Evolutionary conservation across 306 rosid species (phyloP), one percentile per base, ranked within the genome.

Genomic region (Cucurbita pepo): DNA sequence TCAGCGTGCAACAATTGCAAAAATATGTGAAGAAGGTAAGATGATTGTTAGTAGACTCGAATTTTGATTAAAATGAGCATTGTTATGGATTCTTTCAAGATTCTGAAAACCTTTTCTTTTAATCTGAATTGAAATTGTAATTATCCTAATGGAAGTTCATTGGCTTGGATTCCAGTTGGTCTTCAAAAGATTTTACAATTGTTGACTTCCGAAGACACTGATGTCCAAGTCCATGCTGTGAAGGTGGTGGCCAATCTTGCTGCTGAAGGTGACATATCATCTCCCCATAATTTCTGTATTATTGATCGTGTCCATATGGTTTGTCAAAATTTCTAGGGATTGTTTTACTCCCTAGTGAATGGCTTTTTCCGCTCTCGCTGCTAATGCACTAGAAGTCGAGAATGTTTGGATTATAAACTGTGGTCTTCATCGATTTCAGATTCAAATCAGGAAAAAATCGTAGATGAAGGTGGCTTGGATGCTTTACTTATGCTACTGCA

Each of bases 211-310:
- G 84, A 82, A 79, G 90, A 88, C 69, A 30, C 66, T 37, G 87
- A 83, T 48, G 69, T 84, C 72, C 90, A 88, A 88, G 79, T 83
- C 65, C 92, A 88, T 55, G 92, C 90, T 72, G 88, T 88, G 74
- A 88, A 88, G 78, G 86, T 85, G 85, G 81, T 88, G n/a, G 92
- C 92, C 76, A 88, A 88, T 80, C 92, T 88, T 72, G 92, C 92
- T 58, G 92, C 92, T 80, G 92, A 88, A 88, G 92, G 92, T 88
- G 77, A 44, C 37, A 44, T 25, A 43, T 67, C 43, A 50, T 21
- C 54, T 72, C 37, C 79, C 71, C 52, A 21, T 69, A 62, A 52
- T 77, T 56, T 62, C 15, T 38, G 40, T 30, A 30, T 30, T 30
- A 30, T 30, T 30, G 34, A 41, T 34, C 71, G 36, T 51, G n/a